Evolutionary conservation across 116 monocot species (phyloP), one percentile per base, ranked within the genome.

Genomic region (Posidonia oceanica): DNA sequence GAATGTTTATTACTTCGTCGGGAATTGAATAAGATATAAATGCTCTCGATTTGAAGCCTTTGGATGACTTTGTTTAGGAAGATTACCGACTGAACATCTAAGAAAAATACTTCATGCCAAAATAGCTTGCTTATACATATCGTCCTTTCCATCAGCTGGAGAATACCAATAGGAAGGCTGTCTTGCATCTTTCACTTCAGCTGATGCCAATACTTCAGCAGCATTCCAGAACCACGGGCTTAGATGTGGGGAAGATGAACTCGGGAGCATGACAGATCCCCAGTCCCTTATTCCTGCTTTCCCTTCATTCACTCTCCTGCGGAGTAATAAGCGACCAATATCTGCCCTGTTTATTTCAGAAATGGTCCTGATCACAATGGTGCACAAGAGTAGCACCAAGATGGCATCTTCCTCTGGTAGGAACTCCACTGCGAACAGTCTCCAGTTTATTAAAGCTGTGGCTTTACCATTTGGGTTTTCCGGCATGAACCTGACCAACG

Each of bases 221-320:
- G 93, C 93, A 81, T 88, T 93, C 77, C 80, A 84, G 44, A 89
- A 98, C 98, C 98, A 98, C 15, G 85, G 85, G 17, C 81, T 64
- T 39, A 83, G 41, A 61, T 83, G 82, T 7, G 76, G 56, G 52
- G 22, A 11, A 37, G 59, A 37, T 67, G 54, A 55, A 59, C 65
- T 37, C 15, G 81, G 89, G 8, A 93, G 78, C 69, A 87, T 69
- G 15, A 92, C 78, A 8, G 98, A 98, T 3, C 90, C 98, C 98
- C 89, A 98, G 61, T 98, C 98, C 63, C 83, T 78, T 17, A 52
- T 36, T 14, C 98, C 98, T 5, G 69, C 66, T 36, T 71, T 66
- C 21, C 70, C 71, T 71, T 90, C 87, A 39, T 71, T 64, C 63
- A 82, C 66, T 64, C 93, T 87, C 63, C 80, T 71, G 4, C 93